These are phyloP conservation scores for Flaveria bidentis DNA, from an alignment of 129 eudicot genomes.

Conservation along the genomic window DNA sequence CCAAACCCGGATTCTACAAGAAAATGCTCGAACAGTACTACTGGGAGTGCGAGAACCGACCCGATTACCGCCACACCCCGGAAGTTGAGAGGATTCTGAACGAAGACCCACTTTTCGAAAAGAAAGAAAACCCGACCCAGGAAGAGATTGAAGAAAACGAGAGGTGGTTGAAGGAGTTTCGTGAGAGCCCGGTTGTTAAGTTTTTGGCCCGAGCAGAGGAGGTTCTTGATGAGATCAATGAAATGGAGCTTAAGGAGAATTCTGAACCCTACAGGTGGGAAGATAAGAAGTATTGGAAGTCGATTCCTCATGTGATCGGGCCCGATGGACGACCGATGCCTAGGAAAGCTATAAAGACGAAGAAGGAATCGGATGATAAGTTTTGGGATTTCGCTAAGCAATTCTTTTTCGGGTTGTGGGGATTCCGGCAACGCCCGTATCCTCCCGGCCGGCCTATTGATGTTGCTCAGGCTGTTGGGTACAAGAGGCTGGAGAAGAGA, in stretches of 20 bases:
- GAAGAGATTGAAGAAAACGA: slow-evolving; percentile 79
- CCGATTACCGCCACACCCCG: slow-evolving; percentile 75
- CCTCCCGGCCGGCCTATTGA: slow-evolving; percentile 94
- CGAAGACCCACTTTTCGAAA: slow-evolving; percentile 64
- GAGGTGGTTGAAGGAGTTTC: slow-evolving; percentile 66
- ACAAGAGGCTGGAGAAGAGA: slow-evolving; percentile 68
- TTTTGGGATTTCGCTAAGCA: slow-evolving; percentile 94
- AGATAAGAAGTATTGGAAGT: slow-evolving; percentile 67
- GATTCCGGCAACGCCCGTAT: slow-evolving; percentile 79
- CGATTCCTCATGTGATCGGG: slow-evolving; percentile 75
- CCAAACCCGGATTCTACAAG: slow-evolving; percentile 59
- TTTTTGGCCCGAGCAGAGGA: slow-evolving; percentile 59
- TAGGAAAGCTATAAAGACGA: slow-evolving; percentile 51
- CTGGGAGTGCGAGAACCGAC: slow-evolving; percentile 74
- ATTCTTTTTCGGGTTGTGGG: slow-evolving; percentile 95
- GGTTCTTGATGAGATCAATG: slow-evolving; percentile 60
- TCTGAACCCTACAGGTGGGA: slow-evolving; percentile 48
- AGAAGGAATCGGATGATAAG: slow-evolving; percentile 60
- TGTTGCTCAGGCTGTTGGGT: slow-evolving; percentile 87
- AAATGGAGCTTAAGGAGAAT: slow-evolving; percentile 66
- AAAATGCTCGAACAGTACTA: slow-evolving; percentile 69
- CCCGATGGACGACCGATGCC: slow-evolving; percentile 95
- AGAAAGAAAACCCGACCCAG: slow-evolving; percentile 64
- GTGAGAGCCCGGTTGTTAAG: slow-evolving; percentile 62
- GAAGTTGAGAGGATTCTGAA: slow-evolving; percentile 64